phyloP scores from a whole-genome alignment of 2,329 filamentous ascomycete genomes.

The Colletotrichum coccodes region DNA sequence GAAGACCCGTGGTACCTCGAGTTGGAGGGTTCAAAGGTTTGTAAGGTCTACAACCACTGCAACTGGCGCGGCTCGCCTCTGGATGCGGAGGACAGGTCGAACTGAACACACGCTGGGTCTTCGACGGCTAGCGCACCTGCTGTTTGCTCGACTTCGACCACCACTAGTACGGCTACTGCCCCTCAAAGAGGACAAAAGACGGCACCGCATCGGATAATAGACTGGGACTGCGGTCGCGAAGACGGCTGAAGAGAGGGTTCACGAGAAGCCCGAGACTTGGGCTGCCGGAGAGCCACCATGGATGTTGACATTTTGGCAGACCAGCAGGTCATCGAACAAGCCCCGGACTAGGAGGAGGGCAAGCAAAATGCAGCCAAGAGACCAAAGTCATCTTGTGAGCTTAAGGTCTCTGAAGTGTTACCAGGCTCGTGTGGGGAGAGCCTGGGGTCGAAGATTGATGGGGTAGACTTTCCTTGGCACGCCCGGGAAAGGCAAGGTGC shows the following conservation, averaged over 20 bases:
- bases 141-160: not conserved
- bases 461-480: not conserved
- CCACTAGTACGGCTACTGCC: slow-evolving; percentile 1
- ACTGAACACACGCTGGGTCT: not conserved
- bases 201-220: no score
- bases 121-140: not conserved
- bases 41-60: slow-evolving; percentile 5
- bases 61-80: not conserved
- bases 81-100: not conserved
- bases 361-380: not conserved
- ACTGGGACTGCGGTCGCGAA: not conserved
- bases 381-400: not conserved
- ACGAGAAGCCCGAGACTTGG: no score
- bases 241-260: no score
- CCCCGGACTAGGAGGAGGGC: not conserved
- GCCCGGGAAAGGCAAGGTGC: no score
- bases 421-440: not conserved
- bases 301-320: no score
- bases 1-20: not conserved
- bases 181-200: not conserved
- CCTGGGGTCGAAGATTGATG: not conserved
- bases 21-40: not conserved
- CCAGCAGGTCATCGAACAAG: not conserved
- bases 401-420: not conserved
- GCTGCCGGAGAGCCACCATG: no score